Evolutionary conservation across 2,329 filamentous ascomycete species (phyloP).

Genomic region (Colletotrichum sp.): DNA sequence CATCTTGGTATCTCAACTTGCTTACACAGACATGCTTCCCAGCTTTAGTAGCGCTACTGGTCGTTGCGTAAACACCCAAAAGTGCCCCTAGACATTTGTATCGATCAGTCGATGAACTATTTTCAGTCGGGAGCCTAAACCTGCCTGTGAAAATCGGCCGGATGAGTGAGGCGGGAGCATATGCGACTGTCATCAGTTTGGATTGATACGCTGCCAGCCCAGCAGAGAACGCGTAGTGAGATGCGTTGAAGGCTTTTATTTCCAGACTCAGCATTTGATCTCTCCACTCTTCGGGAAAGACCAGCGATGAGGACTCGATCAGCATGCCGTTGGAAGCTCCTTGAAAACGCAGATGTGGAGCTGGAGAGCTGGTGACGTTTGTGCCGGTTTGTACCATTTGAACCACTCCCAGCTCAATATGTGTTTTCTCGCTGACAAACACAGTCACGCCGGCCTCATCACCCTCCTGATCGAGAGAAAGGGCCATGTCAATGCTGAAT

Average conservation of each 20-base stretch:
- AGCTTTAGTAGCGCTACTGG: too few species aligned
- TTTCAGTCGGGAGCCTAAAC: too few species aligned
- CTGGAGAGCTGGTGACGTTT: fast-evolving
- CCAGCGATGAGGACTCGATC: background rate
- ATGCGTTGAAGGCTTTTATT: background rate
- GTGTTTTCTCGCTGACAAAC: background rate
- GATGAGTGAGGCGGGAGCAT: fast-evolving
- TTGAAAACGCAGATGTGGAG: background rate
- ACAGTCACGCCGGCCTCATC: background rate
- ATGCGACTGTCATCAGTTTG: background rate
- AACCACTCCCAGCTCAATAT: background rate
- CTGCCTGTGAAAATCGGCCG: too few species aligned
- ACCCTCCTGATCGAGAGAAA: fast-evolving
- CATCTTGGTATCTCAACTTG: too few species aligned
- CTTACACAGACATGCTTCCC: too few species aligned
- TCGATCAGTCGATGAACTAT: too few species aligned
- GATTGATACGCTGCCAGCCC: background rate
- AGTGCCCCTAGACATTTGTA: too few species aligned
- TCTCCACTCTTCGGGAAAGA: fast-evolving
- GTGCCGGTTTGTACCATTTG: background rate
- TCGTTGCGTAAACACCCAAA: too few species aligned
- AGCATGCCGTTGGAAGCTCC: background rate
- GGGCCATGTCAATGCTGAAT: background rate
- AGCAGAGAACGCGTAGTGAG: background rate
- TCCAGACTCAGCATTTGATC: fast-evolving